Evolutionary conservation across 2,329 filamentous ascomycete species (phyloP).

Genomic region (Fonsecaea erecta): DNA sequence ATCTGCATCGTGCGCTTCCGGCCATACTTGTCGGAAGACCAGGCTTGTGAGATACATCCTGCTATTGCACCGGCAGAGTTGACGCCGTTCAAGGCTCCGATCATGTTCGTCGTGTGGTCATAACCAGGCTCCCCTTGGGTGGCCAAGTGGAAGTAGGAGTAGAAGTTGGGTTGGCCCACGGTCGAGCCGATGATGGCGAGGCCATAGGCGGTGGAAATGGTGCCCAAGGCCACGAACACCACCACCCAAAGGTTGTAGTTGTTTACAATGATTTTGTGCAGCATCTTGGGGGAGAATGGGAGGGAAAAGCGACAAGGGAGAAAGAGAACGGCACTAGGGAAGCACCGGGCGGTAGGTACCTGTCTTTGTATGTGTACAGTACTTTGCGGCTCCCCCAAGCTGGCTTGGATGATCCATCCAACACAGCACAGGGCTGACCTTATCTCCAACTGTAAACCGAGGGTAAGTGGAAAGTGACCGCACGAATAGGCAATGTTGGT

Average conservation of each 20-base stretch:
- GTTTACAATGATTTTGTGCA: slow-evolving; percentile 37
- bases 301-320: not conserved
- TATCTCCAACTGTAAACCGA: slow-evolving; percentile 15
- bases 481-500: slow-evolving; percentile 2
- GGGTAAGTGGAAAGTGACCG: slow-evolving; percentile 14
- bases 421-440: not conserved
- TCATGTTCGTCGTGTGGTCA: slow-evolving; percentile 48
- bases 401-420: not conserved
- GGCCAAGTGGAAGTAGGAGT: slow-evolving; percentile 49
- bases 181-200: slow-evolving; percentile 49
- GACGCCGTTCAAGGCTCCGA: slow-evolving; percentile 52
- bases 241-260: slow-evolving; percentile 44
- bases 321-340: not conserved
- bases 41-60: slow-evolving; percentile 46
- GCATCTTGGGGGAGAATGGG: slow-evolving; percentile 15
- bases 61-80: slow-evolving; percentile 50
- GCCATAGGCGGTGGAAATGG: slow-evolving; percentile 43
- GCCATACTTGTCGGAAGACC: slow-evolving; percentile 46
- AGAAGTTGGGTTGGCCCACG: slow-evolving; percentile 54
- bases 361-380: slow-evolving; percentile 1
- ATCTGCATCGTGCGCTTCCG: slow-evolving; percentile 48
- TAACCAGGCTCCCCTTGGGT: slow-evolving; percentile 48
- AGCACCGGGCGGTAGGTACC: not conserved
- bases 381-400: not conserved
- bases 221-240: slow-evolving; percentile 43